Percentiles rank a stretch among this genome's conserved stretches.
Conservation (phyloP, 1,139 yeast species). For the Blastobotrys persicus region DNA sequence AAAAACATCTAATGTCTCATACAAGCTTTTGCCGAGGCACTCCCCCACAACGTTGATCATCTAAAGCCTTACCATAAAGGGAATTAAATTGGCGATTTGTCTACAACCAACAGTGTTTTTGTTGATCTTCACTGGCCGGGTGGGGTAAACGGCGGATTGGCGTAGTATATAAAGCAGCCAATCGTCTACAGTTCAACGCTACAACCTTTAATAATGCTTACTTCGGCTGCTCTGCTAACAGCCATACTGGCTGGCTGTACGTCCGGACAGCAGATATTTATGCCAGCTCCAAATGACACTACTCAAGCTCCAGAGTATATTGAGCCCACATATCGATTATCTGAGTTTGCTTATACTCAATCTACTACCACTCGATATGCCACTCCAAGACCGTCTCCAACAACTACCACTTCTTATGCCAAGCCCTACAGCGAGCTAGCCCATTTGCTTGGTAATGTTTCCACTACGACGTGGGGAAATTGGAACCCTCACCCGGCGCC, state of each 20-base stretch:
- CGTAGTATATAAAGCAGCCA: too few relatives aligned
- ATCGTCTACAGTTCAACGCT: too few relatives aligned
- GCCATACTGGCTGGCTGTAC: background rate
- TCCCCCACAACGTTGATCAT: too few relatives aligned
- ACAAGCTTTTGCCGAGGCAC: too few relatives aligned
- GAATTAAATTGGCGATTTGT: too few relatives aligned
- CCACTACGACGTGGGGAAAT: slow-evolving; percentile 11
- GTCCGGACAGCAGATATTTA: slow-evolving; percentile 2
- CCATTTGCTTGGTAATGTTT: slow-evolving; percentile 8
- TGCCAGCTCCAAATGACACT: background rate
- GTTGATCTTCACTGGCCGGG: too few relatives aligned
- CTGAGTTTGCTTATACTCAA: slow-evolving; percentile 9
- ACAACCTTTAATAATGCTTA: too few relatives aligned
- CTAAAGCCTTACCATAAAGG: too few relatives aligned
- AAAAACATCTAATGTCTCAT: too few relatives aligned
- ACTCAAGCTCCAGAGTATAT: background rate
- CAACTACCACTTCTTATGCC: slow-evolving; percentile 9
- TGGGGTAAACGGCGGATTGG: too few relatives aligned
- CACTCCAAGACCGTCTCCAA: slow-evolving; percentile 5
- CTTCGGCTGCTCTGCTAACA: too few relatives aligned
- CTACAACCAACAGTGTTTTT: too few relatives aligned
- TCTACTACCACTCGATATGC: slow-evolving; percentile 8
- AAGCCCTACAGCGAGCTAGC: slow-evolving; percentile 3
- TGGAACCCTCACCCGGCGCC: slow-evolving; percentile 10
- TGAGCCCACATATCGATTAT: slow-evolving; percentile 4